Conservation (phyloP, 2,329 filamentous ascomycete genomes). For the Camillea tinctor region DNA sequence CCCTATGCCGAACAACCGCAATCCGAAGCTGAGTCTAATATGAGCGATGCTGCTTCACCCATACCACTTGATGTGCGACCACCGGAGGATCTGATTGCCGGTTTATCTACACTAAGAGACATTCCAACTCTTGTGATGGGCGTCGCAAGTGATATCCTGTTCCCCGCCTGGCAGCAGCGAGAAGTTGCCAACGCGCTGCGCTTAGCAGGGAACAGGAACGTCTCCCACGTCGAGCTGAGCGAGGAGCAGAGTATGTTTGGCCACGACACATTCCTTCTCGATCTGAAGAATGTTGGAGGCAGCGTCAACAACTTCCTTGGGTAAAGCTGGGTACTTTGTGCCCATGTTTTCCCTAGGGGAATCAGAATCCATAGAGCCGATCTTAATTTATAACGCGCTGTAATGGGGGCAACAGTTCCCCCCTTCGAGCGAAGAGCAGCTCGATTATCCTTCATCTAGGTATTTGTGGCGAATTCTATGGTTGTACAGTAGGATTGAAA, state of each 20-base stretch:
- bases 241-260: conserved; percentile 94
- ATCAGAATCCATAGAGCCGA: no score
- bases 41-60: conserved; percentile 31
- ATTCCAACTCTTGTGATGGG: conserved; percentile 87
- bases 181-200: conserved; percentile 86
- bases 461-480: no score
- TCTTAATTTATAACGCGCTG: no score
- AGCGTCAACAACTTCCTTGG: conserved; percentile 76
- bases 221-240: conserved; percentile 86
- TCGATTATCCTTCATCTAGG: no score
- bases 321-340: conserved; percentile 33
- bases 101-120: conserved; percentile 68
- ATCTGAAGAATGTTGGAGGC: conserved; percentile 88
- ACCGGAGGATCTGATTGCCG: conserved; percentile 76
- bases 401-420: no score
- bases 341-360: no score
- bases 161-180: conserved; percentile 96
- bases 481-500: no score
- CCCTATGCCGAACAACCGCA: conserved; percentile 78
- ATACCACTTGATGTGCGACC: conserved; percentile 48
- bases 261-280: conserved; percentile 92
- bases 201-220: conserved; percentile 72
- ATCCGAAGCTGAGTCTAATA: conserved; percentile 45
- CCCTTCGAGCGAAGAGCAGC: no score
- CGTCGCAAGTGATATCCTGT: conserved; percentile 92